Base-by-base conservation (phyloP, 495 filamentous ascomycete species). In the Aspergillus indologenus region DNA sequence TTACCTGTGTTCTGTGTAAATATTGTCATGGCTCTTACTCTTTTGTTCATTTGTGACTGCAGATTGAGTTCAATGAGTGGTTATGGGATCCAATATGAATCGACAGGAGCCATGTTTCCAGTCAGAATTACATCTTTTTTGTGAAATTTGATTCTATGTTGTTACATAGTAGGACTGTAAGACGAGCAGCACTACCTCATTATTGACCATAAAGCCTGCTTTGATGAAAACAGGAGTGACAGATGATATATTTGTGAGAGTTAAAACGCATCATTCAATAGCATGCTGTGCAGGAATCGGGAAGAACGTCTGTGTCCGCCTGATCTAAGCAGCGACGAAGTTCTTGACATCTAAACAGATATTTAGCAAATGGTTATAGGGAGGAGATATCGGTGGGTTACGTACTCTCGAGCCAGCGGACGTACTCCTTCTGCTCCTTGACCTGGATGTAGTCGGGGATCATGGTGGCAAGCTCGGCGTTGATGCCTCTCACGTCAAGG, bases 341-440 rank as follows among this genome's bases (percentile, higher is more conserved):
- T 71, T 74, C 83, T 90, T 92, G 77, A 93, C 83, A 65, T 86
- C 79, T 83, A 45, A 8, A 47, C 57, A 44, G 21, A 49, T n/a
- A 4, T 57, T 70, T 68, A 69, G 65, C 24, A 24, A 48, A 15
- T 45, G 44, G n/a, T 8, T 20, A 22, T 15, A 49, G 2, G 24
- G 11, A 31, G 23, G 14, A 31, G 15, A 8, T 1, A 31, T 23
- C 14, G 29, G 22, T 17, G 34, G 14, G 56, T 57, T 20, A 81
- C 83, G 76, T 73, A 85, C 82, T 91, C 64, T 87, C 84, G 71
- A 99, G 79, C 94, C 94, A 99, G 59, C 79, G 78, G 45, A 93
- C 71, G 75, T 99, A 99, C 81, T 99, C 94, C 82, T 86, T 90
- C 85, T 99, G 93, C 84, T 99, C 94, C 86, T 99, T 99, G 75